Base-by-base conservation (phyloP, 352 stramenopile species). In the Globisporangium spinosum region DNA sequence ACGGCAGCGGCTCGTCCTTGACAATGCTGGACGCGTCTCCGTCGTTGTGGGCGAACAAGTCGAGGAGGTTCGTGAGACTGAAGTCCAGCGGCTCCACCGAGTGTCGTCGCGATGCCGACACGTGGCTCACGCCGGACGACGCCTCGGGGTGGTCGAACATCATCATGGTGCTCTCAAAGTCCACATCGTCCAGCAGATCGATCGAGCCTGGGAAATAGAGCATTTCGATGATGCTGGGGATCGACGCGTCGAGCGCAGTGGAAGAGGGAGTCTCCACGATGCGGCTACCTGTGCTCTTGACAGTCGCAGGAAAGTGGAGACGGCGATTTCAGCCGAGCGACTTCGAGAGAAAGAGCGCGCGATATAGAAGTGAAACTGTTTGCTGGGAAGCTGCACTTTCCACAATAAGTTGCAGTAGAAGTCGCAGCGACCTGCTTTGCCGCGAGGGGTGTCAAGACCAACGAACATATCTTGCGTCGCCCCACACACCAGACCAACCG, bases 101-200 rank as follows among this genome's bases (percentile, higher is more conserved):
- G 58, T 79, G 75, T 32, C 78, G 59, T 9, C 58, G 55, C 9
- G 55, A 3, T n/a, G 58, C 57, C 13, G 27, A n/a, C 0, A 40
- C n/a, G 34, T 59, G 29, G 25, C n/a, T 13, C 0, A 34, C 40
- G 17, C 35, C 47, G 1, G 51, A n/a, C 1, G 60, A 62, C 12
- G 35, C 4, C n/a, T 57, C 57, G 1, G 58, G 17, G 25, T 76
- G 72, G 43, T 87, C 79, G 10, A 91, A 71, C 77, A 91, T 72
- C 76, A 84, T 78, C 78, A 89, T 85, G 25, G 80, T 86, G 70
- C 74, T 86, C 70, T 88, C 80, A 53, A 89, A 83, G 56, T 89
- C 83, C 32, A 78, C 77, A 70, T 89, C 83, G 51, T 89, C 72
- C 12, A 89, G 73, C 45, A 88, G 59, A 60, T 87, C 80, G 43